Evolutionary conservation across 331 rosid species (phyloP).

Genomic region (Malus hybrid): DNA sequence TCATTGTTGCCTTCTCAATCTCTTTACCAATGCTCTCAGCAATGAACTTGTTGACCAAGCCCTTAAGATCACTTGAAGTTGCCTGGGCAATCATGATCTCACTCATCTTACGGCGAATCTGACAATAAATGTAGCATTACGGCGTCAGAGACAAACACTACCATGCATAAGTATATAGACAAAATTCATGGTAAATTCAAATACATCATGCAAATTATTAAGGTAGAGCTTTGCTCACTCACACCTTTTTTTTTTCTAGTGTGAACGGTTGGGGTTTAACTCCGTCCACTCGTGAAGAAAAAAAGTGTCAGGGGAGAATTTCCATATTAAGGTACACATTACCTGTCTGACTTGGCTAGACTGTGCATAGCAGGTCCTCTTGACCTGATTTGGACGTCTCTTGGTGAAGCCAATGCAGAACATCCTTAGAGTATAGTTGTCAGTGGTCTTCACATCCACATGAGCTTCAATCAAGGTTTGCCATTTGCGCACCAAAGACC

Average conservation of each 20-base stretch:
- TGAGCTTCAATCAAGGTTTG: slow-evolving; percentile 91
- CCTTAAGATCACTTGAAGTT: slow-evolving; percentile 82
- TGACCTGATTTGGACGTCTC: slow-evolving; percentile 76
- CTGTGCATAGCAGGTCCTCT: slow-evolving; percentile 92
- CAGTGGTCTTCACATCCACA: slow-evolving; percentile 90
- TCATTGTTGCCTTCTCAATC: slow-evolving; percentile 71
- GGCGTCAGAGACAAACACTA: not conserved
- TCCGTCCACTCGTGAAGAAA: not conserved
- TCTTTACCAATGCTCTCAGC: slow-evolving; percentile 88
- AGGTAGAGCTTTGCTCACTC: not conserved
- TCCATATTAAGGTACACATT: not conserved
- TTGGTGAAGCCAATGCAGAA: slow-evolving; percentile 91
- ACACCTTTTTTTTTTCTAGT: not conserved
- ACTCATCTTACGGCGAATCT: slow-evolving; percentile 96
- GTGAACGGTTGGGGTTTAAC: not conserved
- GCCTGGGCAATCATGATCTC: slow-evolving; percentile 82
- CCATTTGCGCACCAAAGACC: slow-evolving; percentile 87
- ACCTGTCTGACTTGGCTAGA: slow-evolving; percentile 90
- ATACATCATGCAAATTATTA: not conserved
- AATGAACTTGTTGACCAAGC: slow-evolving; percentile 84
- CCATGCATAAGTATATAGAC: not conserved
- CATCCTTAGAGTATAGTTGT: slow-evolving; percentile 68
- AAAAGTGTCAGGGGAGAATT: not conserved
- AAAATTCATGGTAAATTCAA: not conserved
- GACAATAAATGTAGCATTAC: not conserved